Base-by-base conservation (phyloP, 2,329 filamentous ascomycete genomes). In the Elsinoe necatrix region DNA sequence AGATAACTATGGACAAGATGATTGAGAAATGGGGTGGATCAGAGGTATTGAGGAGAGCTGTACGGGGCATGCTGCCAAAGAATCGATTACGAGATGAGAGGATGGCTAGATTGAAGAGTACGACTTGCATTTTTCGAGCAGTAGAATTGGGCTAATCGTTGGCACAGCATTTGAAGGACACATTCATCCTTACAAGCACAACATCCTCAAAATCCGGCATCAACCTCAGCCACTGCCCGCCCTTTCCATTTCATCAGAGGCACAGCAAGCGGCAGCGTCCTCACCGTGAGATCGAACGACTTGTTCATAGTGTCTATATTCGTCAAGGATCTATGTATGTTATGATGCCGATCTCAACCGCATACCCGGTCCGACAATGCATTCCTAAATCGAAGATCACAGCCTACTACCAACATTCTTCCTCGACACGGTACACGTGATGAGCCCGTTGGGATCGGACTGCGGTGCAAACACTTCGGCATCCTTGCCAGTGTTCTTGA, bases 1-100 rank as follows among this genome's bases (percentile, higher is more conserved):
- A 84, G 67, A 87, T 98, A 70, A 95, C 85, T 58, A 95, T 98
- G 92, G 92, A 97, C 68, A 82, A 84, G 63, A 82, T 98, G 78
- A 93, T 96, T 79, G 85, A 82, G 66, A 96, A 96, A 78, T 87
- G 89, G 77, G 93, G 93, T 62, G 93, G 93, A 51, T 85, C 86
- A 35, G 93, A 98, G 79, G 85, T 98, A 35, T 73, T 98, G 69
- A 80, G 89, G 67, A 87, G 90, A 71, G 93, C 95, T 1, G 95
- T 98, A 39, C 86, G 87, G 68, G 95, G 95, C 50, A 98, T 98
- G 93, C 73, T 98, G 72, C 93, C 93, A 55, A 98, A 98, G 81
- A 98, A 98, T 75, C 77, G 91, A 66, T 75, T 98, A 67, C 78
- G 92, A 65, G 90, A 96, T 71, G 87, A 89, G 77, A 77, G 95